A percentile compares a stretch with the other conserved stretches of the same genome.
phyloP scores from a whole-genome alignment of 2,329 filamentous ascomycete species.

The Kalmusia sp. region DNA sequence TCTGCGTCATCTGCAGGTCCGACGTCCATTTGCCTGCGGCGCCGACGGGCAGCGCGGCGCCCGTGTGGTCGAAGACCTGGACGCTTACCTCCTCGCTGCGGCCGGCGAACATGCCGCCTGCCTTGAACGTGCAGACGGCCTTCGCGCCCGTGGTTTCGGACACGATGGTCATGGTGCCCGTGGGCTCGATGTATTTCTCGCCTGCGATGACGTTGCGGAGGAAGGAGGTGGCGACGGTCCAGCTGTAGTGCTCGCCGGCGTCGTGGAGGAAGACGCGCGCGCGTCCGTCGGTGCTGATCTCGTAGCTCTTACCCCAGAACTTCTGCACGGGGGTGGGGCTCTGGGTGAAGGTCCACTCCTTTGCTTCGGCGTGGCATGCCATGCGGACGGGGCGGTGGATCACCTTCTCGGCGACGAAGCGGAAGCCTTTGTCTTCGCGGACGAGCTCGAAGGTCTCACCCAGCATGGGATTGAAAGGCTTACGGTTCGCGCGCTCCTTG shows the following conservation, averaged over 20 bases:
- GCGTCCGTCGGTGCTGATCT: constrained; percentile 91
- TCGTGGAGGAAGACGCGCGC: constrained; percentile 79
- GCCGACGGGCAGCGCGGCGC: constrained; percentile 69
- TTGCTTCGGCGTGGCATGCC: constrained; percentile 89
- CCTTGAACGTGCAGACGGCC: constrained; percentile 88
- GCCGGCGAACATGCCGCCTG: constrained; percentile 96
- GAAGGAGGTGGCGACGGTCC: constrained; percentile 87
- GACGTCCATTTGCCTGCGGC: constrained; percentile 86
- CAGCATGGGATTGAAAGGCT: constrained; percentile 96
- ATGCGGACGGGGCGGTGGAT: constrained; percentile 90
- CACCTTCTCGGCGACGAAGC: constrained; percentile 94
- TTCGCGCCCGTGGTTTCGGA: constrained; percentile 86
- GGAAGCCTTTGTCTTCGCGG: constrained; percentile 84
- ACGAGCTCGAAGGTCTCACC: constrained; percentile 96
- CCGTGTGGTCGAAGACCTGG: constrained; percentile 72
- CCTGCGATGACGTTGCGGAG: constrained; percentile 95
- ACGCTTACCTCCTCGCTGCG: constrained; percentile 88
- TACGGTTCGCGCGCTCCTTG: constrained; percentile 90
- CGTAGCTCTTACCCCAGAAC: constrained; percentile 97
- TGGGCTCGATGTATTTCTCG: constrained; percentile 97
- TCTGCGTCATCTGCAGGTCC: constrained; percentile 70
- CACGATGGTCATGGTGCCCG: constrained; percentile 83
- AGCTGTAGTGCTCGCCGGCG: constrained; percentile 83
- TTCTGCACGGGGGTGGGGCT: constrained; percentile 90
- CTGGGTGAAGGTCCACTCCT: constrained; percentile 85